A percentile compares a stretch with the other conserved stretches of the same genome.
Evolutionary conservation across 2,329 filamentous ascomycete species (phyloP).

Genomic region (Claviceps digitariae): DNA sequence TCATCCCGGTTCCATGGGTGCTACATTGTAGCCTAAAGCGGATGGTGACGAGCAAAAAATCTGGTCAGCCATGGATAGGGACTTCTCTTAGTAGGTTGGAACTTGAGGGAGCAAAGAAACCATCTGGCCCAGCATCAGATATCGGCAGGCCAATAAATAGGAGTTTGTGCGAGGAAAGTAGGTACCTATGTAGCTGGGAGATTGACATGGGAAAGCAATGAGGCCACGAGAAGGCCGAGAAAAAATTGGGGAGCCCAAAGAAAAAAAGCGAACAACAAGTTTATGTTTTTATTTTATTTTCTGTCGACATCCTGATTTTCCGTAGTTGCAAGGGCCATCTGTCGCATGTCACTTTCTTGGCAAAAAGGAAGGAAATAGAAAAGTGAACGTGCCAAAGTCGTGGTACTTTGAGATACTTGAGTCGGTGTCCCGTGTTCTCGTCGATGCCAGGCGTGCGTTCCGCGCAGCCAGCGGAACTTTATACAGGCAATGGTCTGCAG

Average conservation of each 20-base stretch:
- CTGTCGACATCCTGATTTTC: not conserved
- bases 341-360: constrained; percentile 4
- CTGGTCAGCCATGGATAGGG: not conserved
- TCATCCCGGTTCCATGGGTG: not conserved
- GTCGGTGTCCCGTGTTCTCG: not conserved
- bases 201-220: not conserved
- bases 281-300: not conserved
- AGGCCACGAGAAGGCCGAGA: not conserved
- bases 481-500: not conserved
- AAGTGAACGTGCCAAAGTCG: constrained; percentile 2
- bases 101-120: not conserved
- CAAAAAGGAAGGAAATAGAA: not conserved
- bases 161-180: no score
- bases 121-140: not conserved
- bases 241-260: no score
- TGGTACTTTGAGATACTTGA: constrained; percentile 5
- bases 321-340: not conserved
- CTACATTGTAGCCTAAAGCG: constrained; percentile 4
- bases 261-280: not conserved
- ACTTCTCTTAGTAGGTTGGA: no score
- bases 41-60: constrained; percentile 1
- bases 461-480: not conserved
- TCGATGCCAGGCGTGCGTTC: not conserved
- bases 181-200: not conserved
- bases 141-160: not conserved